Base-by-base conservation (phyloP, 306 rosid species). In the Quercus alba region DNA sequence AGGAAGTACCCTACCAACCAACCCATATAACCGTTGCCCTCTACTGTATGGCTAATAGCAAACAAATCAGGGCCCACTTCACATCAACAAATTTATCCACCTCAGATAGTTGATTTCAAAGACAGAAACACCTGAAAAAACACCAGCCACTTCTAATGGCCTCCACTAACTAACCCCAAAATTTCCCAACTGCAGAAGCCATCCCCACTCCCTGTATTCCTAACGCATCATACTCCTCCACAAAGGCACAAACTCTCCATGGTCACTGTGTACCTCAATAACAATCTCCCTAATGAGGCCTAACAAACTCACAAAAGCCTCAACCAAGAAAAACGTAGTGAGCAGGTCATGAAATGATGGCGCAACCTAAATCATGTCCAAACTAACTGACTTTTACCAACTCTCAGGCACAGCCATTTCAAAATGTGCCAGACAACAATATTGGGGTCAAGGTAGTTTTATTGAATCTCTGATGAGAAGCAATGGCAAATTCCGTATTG, bases 341-440 rank as follows among this genome's bases (percentile, higher is more conserved):
- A 21, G 64, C 4, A 59, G 31, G 18, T 59, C 66, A 23, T 13
- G 23, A 3, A 59, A 21, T 9, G 66, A 59, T 59, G 64, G 28
- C 30, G 23, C 66, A 59, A 49, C 54, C 54, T 49, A 49, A 11
- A 49, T 49, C 66, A 59, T 23, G 66, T 59, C 26, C 66, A 20
- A 3, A 5, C 31, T 59, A 59, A 11, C 66, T 23, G 17, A 28
- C 31, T 59, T 23, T 11, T 59, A 59, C 66, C 26, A 25, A 59
- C 25, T 59, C 6, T 11, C 66, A 23, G 66, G 66, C 66, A 20
- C 28, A 59, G 52, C 59, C 46, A 74, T 77, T 74, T 81, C 54
- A 30, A 61, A 26, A 49, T 35, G 20, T 62, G 66, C 28, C 79
- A 56, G 68, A 44, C 68, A 73, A 57, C n/a, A 31, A 19, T 63